Conservation (phyloP, 2,329 filamentous ascomycete genomes). For the Penicillium vulpinum region DNA sequence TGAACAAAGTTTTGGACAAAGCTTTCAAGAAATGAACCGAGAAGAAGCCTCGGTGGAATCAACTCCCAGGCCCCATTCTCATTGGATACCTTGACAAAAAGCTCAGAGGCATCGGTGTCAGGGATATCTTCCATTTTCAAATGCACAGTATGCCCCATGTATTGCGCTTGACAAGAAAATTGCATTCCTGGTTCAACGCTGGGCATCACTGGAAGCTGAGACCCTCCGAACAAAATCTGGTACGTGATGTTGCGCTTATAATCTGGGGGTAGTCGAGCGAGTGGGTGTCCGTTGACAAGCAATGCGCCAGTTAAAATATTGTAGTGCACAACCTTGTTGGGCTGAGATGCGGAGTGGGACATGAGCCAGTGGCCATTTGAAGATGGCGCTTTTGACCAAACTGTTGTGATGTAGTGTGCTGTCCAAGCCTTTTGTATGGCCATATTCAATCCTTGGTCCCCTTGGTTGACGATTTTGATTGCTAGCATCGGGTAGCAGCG, state of each 20-base stretch:
- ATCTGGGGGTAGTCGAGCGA: conserved; percentile 30
- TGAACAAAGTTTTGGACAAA: conserved; percentile 48
- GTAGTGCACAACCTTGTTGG: conserved; percentile 22
- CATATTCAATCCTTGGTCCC: conserved; percentile 12
- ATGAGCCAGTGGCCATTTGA: too few relatives aligned
- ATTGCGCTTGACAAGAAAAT: conserved; percentile 22
- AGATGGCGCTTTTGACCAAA: too few relatives aligned
- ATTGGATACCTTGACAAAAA: not conserved
- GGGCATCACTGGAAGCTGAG: conserved; percentile 21
- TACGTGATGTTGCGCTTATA: conserved; percentile 28
- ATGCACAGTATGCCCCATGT: conserved; percentile 24
- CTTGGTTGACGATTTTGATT: conserved; percentile 6
- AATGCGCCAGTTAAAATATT: conserved; percentile 37
- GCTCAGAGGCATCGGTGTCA: conserved; percentile 1
- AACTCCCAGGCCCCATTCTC: conserved; percentile 28
- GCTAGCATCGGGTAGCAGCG: conserved; percentile 7
- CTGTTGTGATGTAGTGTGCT: conserved; percentile 14
- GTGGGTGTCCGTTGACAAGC: conserved; percentile 32
- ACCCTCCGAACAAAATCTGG: conserved; percentile 27
- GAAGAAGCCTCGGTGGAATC: conserved; percentile 32
- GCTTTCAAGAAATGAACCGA: conserved; percentile 28
- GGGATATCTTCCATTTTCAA: conserved; percentile 10
- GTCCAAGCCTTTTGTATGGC: conserved; percentile 19
- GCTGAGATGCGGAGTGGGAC: not conserved
- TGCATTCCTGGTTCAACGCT: conserved; percentile 17